phyloP scores from a whole-genome alignment of 2,329 filamentous ascomycete genomes.

The Fragosphaeria purpurea region DNA sequence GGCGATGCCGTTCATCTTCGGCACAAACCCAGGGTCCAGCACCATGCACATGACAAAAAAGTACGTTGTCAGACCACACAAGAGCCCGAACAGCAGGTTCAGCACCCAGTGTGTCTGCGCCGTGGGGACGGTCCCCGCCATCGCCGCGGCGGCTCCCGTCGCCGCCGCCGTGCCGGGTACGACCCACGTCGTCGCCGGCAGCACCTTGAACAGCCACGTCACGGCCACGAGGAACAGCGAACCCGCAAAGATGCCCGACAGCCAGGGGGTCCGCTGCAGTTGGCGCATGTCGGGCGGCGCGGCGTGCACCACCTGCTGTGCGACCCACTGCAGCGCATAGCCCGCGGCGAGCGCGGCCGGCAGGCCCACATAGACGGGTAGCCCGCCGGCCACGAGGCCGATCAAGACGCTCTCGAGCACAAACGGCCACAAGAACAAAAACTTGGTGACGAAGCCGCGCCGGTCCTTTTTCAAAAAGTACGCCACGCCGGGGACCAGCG shows the following conservation, averaged over 20 bases:
- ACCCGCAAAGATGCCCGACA: slow-evolving; percentile 85
- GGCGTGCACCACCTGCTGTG: slow-evolving; percentile 68
- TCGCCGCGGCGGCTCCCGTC: neutral
- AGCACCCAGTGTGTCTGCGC: slow-evolving; percentile 51
- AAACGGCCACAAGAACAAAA: slow-evolving; percentile 86
- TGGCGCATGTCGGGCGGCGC: slow-evolving; percentile 81
- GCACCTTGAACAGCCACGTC: slow-evolving; percentile 63
- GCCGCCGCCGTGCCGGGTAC: neutral
- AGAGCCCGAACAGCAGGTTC: slow-evolving; percentile 63
- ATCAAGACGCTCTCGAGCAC: slow-evolving; percentile 61
- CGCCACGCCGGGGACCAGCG: slow-evolving; percentile 50
- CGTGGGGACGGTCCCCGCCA: neutral
- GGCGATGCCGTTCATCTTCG: slow-evolving; percentile 78
- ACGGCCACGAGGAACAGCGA: slow-evolving; percentile 73
- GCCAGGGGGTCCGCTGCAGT: slow-evolving; percentile 86
- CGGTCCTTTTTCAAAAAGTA: slow-evolving; percentile 63
- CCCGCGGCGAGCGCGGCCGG: slow-evolving; percentile 57
- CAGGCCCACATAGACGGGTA: slow-evolving; percentile 66
- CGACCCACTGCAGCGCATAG: slow-evolving; percentile 66
- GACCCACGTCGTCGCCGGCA: slow-evolving; percentile 37
- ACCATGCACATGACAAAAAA: slow-evolving; percentile 84
- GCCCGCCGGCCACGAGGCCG: slow-evolving; percentile 55
- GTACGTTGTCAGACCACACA: slow-evolving; percentile 60
- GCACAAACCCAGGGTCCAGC: slow-evolving; percentile 85
- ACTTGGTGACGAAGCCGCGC: slow-evolving; percentile 67